Conservation (phyloP, 768 basidiomycete species). For the Floccularia luteovirens region DNA sequence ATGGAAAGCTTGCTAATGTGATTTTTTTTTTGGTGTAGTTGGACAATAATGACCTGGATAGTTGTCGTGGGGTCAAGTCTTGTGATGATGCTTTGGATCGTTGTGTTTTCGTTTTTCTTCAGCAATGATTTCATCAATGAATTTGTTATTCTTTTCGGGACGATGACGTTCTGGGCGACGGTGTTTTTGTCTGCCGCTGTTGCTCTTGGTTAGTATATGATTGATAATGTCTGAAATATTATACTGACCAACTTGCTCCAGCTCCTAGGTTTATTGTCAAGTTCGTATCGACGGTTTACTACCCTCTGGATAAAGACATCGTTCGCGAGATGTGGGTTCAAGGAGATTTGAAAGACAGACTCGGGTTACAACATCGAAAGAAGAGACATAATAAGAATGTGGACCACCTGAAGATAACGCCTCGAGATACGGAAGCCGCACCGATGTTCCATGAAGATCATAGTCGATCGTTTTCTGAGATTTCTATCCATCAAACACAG, state of each 20-base stretch:
- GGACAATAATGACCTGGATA: conserved; percentile 82
- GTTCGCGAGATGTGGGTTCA: conserved; percentile 88
- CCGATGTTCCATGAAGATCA: conserved; percentile 70
- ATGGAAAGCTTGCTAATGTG: conserved; percentile 5
- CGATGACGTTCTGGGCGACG: conserved; percentile 78
- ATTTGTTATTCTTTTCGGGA: conserved; percentile 66
- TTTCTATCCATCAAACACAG: conserved; percentile 32
- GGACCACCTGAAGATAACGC: conserved; percentile 10
- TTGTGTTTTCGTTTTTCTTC: conserved; percentile 77
- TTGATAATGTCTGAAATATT: background rate
- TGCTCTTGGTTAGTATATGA: conserved; percentile 52
- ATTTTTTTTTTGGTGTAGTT: conserved; percentile 35
- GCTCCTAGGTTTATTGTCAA: conserved; percentile 81
- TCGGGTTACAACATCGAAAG: conserved; percentile 65
- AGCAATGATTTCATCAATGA: conserved; percentile 70
- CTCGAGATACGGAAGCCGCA: conserved; percentile 45
- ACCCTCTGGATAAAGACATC: conserved; percentile 82
- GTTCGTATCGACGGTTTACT: conserved; percentile 61
- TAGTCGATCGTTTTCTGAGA: conserved; percentile 56
- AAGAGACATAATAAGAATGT: conserved; percentile 35
- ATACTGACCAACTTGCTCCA: conserved; percentile 14
- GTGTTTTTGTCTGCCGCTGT: conserved; percentile 62
- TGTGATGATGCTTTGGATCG: conserved; percentile 84
- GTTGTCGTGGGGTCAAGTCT: conserved; percentile 72
- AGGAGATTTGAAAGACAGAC: conserved; percentile 75